A percentile compares a stretch with the other conserved stretches of the same genome.
phyloP scores from a whole-genome alignment of 768 basidiomycete species.

The Termitomyces heimii region DNA sequence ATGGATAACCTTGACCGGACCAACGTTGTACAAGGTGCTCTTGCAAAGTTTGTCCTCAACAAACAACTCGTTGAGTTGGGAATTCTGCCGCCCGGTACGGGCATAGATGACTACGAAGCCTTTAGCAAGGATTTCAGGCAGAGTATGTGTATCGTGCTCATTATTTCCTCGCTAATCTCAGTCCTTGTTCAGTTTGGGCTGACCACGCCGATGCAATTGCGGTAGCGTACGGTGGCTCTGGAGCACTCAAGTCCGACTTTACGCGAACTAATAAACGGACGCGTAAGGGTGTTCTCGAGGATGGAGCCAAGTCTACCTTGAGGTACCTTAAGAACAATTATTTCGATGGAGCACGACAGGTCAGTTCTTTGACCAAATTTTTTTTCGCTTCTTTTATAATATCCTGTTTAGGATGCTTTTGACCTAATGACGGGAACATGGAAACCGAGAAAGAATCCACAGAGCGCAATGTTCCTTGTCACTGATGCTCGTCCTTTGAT shows the following conservation, averaged over 20 bases:
- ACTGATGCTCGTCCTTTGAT: constrained; percentile 77
- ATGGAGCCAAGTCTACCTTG: constrained; percentile 77
- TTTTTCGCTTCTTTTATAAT: background rate
- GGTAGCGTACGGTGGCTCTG: constrained; percentile 89
- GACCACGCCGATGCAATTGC: constrained; percentile 93
- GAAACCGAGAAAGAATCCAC: constrained; percentile 75
- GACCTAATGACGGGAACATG: constrained; percentile 92
- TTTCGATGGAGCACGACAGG: constrained; percentile 91
- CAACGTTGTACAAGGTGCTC: constrained; percentile 90
- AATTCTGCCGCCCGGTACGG: constrained; percentile 62
- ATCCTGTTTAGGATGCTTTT: constrained; percentile 71
- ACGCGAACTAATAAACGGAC: constrained; percentile 92
- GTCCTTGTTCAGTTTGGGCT: constrained; percentile 75
- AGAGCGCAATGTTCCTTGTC: constrained; percentile 61
- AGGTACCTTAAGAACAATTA: constrained; percentile 96
- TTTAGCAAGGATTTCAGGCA: constrained; percentile 84
- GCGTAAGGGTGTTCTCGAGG: constrained; percentile 70
- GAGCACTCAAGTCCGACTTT: constrained; percentile 94
- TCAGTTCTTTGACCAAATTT: constrained; percentile 37
- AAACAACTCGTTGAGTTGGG: constrained; percentile 70
- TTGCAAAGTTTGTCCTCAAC: constrained; percentile 83
- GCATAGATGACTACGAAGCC: constrained; percentile 76
- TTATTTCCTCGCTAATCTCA: background rate
- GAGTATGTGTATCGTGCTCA: constrained; percentile 44
- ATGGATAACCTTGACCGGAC: constrained; percentile 98